Base-by-base conservation (phyloP, 371 early-diverging fungal species). In the Dinochytrium kinnereticum region DNA sequence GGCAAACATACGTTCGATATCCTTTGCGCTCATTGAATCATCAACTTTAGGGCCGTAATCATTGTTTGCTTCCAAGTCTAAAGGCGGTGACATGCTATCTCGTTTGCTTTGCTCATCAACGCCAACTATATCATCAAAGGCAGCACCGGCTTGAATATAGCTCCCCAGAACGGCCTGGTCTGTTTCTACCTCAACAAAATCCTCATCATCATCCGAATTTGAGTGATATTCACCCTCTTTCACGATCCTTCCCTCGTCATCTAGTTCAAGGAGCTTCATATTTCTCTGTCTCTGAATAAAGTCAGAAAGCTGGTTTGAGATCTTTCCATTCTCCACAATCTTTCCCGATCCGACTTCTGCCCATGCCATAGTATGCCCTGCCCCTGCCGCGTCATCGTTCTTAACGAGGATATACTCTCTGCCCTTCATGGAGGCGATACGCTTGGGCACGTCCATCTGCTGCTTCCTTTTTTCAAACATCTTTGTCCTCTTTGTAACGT, bases 381-480 rank as follows among this genome's bases (percentile, higher is more conserved):
- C 76, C 30, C 82, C 85, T 30, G 28, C 89, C 87, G 72, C 79
- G 64, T 92, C 87, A 50, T 93, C 93, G 69, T 94, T 94, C 76
- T 95, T 94, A 40, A 94, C 86, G 36, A 97, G 78, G 17, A 95
- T 76, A 72, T 94, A 97, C 73, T 93, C 88, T 49, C 91, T 86
- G 36, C 90, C 89, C 33, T 95, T 82, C 79, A 96, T 94, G 15
- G 91, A 87, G 1, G 95, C 96, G 44, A 97, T 88, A 2, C 95
- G 85, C 5, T 84, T 81, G 0, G 89, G 85, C 2, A 51, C 57
- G 0, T 40, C 68, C 2, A 68, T 13, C 69, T 69, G 70, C 36
- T 74, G 44, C 33, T 67, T 61, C 38, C 50, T 33, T 44, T 66
- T 36, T 70, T 73, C 68, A 31, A 31, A 34, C 17, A 37, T 19